A percentile compares a stretch with the other conserved stretches of the same genome.
Conservation (phyloP, 2,329 filamentous ascomycete genomes). For the Claviceps sp. region DNA sequence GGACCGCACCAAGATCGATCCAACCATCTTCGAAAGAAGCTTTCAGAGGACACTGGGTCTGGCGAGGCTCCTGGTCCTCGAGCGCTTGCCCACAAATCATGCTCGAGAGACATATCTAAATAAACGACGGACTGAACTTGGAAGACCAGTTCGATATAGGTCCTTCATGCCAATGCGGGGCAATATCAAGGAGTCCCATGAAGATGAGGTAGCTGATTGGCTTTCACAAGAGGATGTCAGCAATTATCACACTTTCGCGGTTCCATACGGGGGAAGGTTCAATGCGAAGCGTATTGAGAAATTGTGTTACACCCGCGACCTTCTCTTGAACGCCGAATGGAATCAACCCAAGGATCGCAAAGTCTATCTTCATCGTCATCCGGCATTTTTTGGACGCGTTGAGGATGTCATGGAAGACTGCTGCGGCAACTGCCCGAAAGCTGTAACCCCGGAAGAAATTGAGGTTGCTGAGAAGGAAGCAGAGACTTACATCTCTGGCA, state of each 20-base stretch:
- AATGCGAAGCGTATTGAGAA: conserved; percentile 65
- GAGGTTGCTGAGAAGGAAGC: conserved; percentile 57
- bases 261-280: conserved; percentile 51
- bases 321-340: conserved; percentile 79
- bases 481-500: conserved; percentile 64
- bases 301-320: conserved; percentile 66
- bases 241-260: conserved; percentile 65
- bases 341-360: conserved; percentile 63
- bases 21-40: conserved; percentile 74
- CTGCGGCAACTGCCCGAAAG: conserved; percentile 63
- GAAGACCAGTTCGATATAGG: conserved; percentile 39
- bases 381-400: conserved; percentile 69
- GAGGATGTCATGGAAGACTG: conserved; percentile 68
- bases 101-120: conserved; percentile 59
- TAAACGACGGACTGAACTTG: conserved; percentile 57
- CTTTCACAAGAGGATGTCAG: conserved; percentile 62
- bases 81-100: conserved; percentile 56
- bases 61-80: conserved; percentile 65
- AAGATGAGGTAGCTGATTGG: conserved; percentile 79
- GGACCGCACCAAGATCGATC: conserved; percentile 64
- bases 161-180: conserved; percentile 31
- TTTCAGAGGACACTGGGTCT: conserved; percentile 65
- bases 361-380: conserved; percentile 69
- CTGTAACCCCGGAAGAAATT: conserved; percentile 56
- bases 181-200: conserved; percentile 64